Percentiles rank a stretch among this genome's conserved stretches.
Conservation (phyloP, 495 filamentous ascomycete species). For the Darksidea phi region DNA sequence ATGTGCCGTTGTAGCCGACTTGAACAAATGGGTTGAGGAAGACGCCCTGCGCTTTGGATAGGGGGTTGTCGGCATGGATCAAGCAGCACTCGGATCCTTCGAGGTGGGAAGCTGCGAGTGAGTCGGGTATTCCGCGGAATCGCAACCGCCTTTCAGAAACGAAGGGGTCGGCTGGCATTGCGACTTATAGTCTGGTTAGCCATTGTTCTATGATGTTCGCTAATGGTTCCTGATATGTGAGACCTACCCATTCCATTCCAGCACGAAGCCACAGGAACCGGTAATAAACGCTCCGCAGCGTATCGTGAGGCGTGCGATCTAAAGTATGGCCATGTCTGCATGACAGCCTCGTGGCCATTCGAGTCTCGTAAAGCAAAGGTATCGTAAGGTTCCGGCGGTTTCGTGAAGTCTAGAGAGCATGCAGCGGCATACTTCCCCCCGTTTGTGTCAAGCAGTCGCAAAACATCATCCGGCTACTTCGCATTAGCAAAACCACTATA, state of each 20-base stretch:
- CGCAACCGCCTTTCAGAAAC: conserved; percentile 44
- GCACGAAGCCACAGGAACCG: conserved; percentile 71
- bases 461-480: conserved; percentile 54
- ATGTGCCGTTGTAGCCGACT: conserved; percentile 63
- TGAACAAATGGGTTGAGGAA: conserved; percentile 77
- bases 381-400: conserved; percentile 71
- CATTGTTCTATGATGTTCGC: too few relatives aligned
- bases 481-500: not conserved
- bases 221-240: too few relatives aligned
- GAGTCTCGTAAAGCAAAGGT: conserved; percentile 80
- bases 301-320: conserved; percentile 56
- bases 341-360: conserved; percentile 59
- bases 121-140: conserved; percentile 72
- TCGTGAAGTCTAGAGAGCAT: conserved; percentile 75
- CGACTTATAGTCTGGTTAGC: conserved; percentile 37
- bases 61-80: conserved; percentile 71
- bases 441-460: conserved; percentile 69
- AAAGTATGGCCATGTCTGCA: conserved; percentile 79
- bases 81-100: conserved; percentile 83
- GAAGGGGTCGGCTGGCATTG: conserved; percentile 13
- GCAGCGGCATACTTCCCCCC: conserved; percentile 74
- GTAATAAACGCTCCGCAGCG: conserved; percentile 54
- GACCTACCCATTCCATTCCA: conserved; percentile 70
- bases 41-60: conserved; percentile 57
- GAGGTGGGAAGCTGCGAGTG: conserved; percentile 64